Percentiles rank a stretch among this genome's conserved stretches.
phyloP scores from a whole-genome alignment of 129 eudicot species.

The Arctium lappa region DNA sequence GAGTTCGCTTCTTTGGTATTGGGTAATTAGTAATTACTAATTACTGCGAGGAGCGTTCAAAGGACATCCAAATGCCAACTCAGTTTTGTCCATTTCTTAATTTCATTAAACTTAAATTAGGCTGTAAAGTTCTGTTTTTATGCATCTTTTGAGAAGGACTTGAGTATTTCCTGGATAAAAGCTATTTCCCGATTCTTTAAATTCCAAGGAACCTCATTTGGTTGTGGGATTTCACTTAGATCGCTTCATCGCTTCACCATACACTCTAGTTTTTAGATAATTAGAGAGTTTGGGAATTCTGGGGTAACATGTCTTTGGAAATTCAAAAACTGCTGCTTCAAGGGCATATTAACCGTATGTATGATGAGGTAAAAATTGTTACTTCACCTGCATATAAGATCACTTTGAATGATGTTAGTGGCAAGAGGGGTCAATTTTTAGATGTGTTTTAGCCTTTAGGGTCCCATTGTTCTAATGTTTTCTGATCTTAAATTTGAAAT shows the following conservation, averaged over 20 bases:
- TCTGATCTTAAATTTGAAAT: neutral
- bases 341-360: constrained; percentile 13
- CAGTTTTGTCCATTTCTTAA: neutral
- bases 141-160: neutral
- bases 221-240: neutral
- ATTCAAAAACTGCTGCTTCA: neutral
- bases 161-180: neutral
- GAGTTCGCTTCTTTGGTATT: neutral
- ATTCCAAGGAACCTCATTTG: neutral
- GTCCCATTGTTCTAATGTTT: neutral
- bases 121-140: neutral
- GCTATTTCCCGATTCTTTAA: neutral
- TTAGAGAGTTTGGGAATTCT: neutral
- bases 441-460: neutral
- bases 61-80: neutral
- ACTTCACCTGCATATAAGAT: neutral
- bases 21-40: neutral
- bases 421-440: neutral
- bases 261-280: neutral
- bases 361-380: constrained; percentile 15
- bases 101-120: neutral
- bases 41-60: neutral
- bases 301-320: constrained; percentile 9
- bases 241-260: neutral
- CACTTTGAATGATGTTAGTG: neutral